phyloP scores from a whole-genome alignment of 495 filamentous ascomycete species.

The Alectoria sarmentosa region DNA sequence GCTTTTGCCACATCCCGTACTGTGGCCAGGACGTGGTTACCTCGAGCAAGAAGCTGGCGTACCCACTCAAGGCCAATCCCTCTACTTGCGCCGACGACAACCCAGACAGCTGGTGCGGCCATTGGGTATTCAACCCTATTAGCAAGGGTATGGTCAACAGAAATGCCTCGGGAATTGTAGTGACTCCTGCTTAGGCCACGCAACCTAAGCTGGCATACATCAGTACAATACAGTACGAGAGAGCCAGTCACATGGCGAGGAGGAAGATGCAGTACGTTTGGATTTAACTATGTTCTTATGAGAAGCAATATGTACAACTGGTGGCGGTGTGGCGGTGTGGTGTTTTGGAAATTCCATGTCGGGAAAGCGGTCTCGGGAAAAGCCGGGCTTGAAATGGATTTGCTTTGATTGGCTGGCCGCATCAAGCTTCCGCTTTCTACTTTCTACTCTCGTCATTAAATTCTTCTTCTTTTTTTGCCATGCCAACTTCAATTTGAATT shows the following conservation, averaged over 20 bases:
- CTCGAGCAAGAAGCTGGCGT: slow-evolving; percentile 39
- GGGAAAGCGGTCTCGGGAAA: background rate
- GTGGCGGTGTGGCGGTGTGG: no score
- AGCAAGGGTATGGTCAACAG: background rate
- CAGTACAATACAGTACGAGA: background rate
- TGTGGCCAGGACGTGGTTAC: slow-evolving; percentile 46
- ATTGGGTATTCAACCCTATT: background rate
- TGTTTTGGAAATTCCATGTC: no score
- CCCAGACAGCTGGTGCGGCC: slow-evolving; percentile 34
- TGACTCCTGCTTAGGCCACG: slow-evolving; percentile 1
- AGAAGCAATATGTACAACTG: no score
- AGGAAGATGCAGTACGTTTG: background rate
- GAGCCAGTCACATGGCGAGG: background rate
- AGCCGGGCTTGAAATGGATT: background rate
- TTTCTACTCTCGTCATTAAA: slow-evolving; percentile 8
- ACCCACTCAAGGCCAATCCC: slow-evolving; percentile 54
- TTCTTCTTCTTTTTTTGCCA: slow-evolving; percentile 9
- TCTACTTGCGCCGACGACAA: slow-evolving; percentile 49
- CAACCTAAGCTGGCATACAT: background rate
- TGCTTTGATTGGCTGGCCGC: background rate
- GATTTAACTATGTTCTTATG: no score
- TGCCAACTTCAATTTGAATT: background rate
- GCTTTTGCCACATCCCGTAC: slow-evolving; percentile 38
- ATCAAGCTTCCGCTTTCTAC: background rate
- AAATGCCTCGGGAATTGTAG: background rate